phyloP scores from a whole-genome alignment of 768 basidiomycete species.

The Termitomyces sp. region DNA sequence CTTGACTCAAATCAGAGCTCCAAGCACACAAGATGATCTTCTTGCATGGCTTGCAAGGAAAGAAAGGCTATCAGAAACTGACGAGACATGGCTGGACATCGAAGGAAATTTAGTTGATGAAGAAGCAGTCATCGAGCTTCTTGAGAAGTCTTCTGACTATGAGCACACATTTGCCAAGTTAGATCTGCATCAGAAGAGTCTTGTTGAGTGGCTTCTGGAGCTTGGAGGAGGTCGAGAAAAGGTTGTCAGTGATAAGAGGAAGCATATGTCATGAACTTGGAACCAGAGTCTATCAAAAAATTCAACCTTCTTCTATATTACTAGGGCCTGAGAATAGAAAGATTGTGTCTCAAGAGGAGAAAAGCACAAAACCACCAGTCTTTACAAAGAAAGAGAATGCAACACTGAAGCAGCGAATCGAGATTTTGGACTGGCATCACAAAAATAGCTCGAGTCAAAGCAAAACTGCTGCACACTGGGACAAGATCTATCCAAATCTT shows the following conservation, averaged over 20 bases:
- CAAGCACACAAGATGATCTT: too few species aligned
- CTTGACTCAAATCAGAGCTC: too few species aligned
- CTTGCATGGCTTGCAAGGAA: too few species aligned
- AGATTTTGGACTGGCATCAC: neutral
- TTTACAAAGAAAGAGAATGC: neutral
- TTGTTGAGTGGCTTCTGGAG: too few species aligned
- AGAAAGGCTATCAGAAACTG: too few species aligned
- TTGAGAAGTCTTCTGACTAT: too few species aligned
- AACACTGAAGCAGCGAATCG: neutral
- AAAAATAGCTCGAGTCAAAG: neutral
- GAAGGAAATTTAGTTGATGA: too few species aligned
- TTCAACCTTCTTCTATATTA: neutral
- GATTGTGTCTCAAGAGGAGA: neutral
- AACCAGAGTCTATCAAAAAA: neutral
- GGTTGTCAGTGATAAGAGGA: neutral
- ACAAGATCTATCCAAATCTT: neutral
- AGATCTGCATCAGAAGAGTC: too few species aligned
- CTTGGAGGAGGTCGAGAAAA: neutral
- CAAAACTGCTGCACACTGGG: neutral
- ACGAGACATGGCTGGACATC: too few species aligned
- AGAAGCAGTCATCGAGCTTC: too few species aligned
- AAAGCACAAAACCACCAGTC: neutral
- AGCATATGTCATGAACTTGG: neutral
- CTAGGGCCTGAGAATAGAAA: neutral
- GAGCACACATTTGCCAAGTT: too few species aligned